Conservation (phyloP, 129 eudicot species). For the Lonicera japonica region DNA sequence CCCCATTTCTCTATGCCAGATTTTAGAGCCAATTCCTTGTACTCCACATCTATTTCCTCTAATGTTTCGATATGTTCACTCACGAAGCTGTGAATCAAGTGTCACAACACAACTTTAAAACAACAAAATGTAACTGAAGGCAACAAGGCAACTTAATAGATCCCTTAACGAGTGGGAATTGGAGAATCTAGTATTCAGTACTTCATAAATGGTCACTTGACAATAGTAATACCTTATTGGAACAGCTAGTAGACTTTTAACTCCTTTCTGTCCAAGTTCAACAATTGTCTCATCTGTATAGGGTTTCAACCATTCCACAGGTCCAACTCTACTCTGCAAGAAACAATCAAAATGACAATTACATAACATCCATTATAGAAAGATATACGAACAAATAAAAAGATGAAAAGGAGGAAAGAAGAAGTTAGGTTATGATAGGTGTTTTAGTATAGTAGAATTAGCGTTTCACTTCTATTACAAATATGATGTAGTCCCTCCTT, state of each 20-base stretch:
- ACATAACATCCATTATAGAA: not conserved
- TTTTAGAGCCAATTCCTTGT: conserved; percentile 85
- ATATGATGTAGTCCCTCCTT: too few species aligned
- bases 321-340: conserved; percentile 96
- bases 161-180: too few species aligned
- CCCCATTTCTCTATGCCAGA: conserved; percentile 96
- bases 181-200: too few species aligned
- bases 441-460: too few species aligned
- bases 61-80: conserved; percentile 92
- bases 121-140: not conserved
- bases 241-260: conserved; percentile 95
- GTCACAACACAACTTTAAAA: not conserved
- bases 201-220: too few species aligned
- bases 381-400: not conserved
- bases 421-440: too few species aligned
- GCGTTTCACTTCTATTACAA: too few species aligned
- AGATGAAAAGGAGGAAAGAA: not conserved
- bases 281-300: conserved; percentile 78
- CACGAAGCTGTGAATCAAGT: conserved; percentile 60
- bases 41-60: conserved; percentile 97
- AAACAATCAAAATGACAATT: conserved; percentile 1
- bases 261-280: conserved; percentile 84
- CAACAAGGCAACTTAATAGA: too few species aligned
- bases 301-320: conserved; percentile 97
- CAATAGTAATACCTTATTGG: conserved; percentile 66